These are phyloP conservation scores for Friedmanniomyces endolithicus DNA, from an alignment of 495 filamentous ascomycete species.

Conservation along the genomic window DNA sequence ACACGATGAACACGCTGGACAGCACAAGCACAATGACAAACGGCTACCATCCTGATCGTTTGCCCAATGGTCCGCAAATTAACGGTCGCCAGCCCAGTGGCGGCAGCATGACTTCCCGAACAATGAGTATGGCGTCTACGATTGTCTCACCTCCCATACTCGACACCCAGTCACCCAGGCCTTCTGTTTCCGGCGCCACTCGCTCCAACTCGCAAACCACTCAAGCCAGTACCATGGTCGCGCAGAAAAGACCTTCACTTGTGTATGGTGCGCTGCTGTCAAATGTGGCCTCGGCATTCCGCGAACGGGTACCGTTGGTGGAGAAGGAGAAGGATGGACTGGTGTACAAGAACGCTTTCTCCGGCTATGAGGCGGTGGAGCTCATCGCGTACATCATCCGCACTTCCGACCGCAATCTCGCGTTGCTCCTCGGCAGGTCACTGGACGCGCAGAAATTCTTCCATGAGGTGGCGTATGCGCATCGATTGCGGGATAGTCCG, in stretches of 20 bases:
- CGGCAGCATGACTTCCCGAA: constrained; percentile 37
- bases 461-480: constrained; percentile 97
- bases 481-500: constrained; percentile 79
- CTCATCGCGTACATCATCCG: constrained; percentile 88
- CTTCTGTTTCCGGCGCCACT: constrained; percentile 31
- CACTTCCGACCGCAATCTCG: constrained; percentile 90
- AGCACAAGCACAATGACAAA: constrained; percentile 5
- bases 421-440: constrained; percentile 81
- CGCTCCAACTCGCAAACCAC: constrained; percentile 29
- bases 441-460: constrained; percentile 99
- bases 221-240: constrained; percentile 32
- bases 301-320: constrained; percentile 64
- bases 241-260: constrained; percentile 53
- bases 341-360: constrained; percentile 93
- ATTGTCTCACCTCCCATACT: constrained; percentile 36
- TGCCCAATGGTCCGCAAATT: constrained; percentile 4
- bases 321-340: constrained; percentile 94
- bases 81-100: constrained; percentile 31
- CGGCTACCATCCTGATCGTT: constrained; percentile 3
- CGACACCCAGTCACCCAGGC: background rate
- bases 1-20: background rate
- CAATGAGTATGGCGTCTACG: constrained; percentile 88
- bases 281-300: constrained; percentile 78
- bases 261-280: constrained; percentile 91
- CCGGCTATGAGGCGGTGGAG: constrained; percentile 88